Percentiles rank a stretch among this genome's conserved stretches.
These are phyloP conservation scores for Penicillium psychrofluorescens DNA, from an alignment of 495 filamentous ascomycete species.

Conservation along the genomic window DNA sequence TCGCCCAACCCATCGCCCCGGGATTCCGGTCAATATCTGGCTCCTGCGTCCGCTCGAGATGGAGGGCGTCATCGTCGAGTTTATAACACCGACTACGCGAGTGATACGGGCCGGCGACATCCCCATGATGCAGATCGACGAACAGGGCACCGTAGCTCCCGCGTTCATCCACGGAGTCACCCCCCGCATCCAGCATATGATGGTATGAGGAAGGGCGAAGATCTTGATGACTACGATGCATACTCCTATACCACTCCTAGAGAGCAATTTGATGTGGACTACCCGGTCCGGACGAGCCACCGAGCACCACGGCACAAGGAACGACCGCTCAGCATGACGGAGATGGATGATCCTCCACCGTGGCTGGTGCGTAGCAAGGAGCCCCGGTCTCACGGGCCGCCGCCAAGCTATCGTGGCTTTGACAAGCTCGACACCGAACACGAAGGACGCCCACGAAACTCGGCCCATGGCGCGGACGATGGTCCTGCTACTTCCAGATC, in stretches of 20 bases:
- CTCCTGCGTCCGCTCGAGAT: constrained; percentile 20
- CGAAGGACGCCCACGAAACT: constrained; percentile 26
- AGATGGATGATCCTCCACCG: constrained; percentile 49
- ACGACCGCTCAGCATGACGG: constrained; percentile 58
- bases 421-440: constrained; percentile 42
- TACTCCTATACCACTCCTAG: constrained; percentile 68
- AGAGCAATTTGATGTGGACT: constrained; percentile 62
- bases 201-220: constrained; percentile 42
- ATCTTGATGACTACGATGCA: constrained; percentile 52
- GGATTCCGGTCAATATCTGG: constrained; percentile 21
- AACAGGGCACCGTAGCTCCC: constrained; percentile 15
- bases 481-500: constrained; percentile 22
- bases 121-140: constrained; percentile 11
- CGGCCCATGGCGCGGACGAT: constrained; percentile 20
- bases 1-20: constrained; percentile 24
- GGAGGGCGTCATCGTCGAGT: constrained; percentile 23
- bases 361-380: constrained; percentile 31
- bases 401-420: constrained; percentile 55
- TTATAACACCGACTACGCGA: constrained; percentile 32
- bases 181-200: constrained; percentile 25
- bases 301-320: constrained; percentile 45
- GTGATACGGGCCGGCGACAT: constrained; percentile 27
- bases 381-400: constrained; percentile 42
- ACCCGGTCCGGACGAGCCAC: constrained; percentile 38
- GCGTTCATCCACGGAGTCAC: constrained; percentile 11